These are phyloP conservation scores for Paramecium octaurelia DNA, from an alignment of 73 alveolate genomes.

Conservation along the genomic window DNA sequence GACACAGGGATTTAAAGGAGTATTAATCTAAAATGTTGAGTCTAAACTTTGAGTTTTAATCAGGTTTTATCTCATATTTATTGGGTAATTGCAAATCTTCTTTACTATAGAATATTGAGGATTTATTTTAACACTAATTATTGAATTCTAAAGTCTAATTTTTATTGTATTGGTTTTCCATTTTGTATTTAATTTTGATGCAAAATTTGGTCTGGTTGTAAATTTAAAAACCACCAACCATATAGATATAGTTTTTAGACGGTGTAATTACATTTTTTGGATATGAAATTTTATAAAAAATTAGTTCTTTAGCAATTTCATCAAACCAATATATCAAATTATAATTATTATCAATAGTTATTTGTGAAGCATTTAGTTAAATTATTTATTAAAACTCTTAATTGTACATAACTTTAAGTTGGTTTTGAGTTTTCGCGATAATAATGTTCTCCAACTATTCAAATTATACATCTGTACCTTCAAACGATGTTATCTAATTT, in stretches of 20 bases:
- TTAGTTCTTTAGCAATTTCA: not conserved
- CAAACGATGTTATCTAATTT: not conserved
- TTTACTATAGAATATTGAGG: not conserved
- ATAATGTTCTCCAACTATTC: not conserved
- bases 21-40: not conserved
- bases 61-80: not conserved
- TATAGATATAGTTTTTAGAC: too few species aligned
- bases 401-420: not conserved
- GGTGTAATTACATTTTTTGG: too few species aligned
- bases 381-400: not conserved
- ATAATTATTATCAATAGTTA: not conserved
- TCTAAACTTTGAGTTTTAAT: not conserved
- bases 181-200: not conserved
- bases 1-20: not conserved
- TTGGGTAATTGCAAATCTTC: not conserved
- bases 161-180: not conserved
- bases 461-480: not conserved
- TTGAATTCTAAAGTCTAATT: not conserved
- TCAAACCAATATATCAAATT: not conserved
- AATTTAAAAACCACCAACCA: too few species aligned
- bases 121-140: not conserved
- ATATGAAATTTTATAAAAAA: not conserved
- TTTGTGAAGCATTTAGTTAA: not conserved
- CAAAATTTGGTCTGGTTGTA: not conserved
- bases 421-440: not conserved